A percentile compares a stretch with the other conserved stretches of the same genome.
Evolutionary conservation across 306 rosid genomes (phyloP).

Genomic region (Pyrus bretschneideri): DNA sequence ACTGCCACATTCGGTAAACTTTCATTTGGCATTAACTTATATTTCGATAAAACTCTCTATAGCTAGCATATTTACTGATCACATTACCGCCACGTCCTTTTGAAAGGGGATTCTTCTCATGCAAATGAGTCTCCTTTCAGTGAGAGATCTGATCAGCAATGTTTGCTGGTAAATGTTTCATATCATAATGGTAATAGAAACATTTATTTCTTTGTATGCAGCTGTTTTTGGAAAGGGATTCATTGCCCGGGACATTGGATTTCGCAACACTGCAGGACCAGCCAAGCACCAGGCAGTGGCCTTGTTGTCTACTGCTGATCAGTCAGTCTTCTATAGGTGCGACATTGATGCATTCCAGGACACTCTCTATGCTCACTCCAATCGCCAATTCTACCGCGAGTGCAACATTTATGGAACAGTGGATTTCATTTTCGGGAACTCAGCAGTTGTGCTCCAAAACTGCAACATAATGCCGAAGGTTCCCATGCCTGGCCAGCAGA

Average conservation of each 20-base stretch:
- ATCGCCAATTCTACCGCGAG: slow-evolving; percentile 65
- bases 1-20: slow-evolving; percentile 68
- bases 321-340: slow-evolving; percentile 56
- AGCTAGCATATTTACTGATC: background rate
- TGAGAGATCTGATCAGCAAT: background rate
- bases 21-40: no score
- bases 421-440: slow-evolving; percentile 75
- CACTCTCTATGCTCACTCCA: slow-evolving; percentile 49
- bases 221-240: slow-evolving; percentile 63
- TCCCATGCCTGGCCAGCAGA: slow-evolving; percentile 53
- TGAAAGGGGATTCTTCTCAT: background rate
- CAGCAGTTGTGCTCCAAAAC: slow-evolving; percentile 56
- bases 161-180: background rate
- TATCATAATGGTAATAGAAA: background rate
- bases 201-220: slow-evolving; percentile 6
- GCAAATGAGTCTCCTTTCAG: background rate
- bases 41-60: background rate
- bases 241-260: slow-evolving; percentile 60
- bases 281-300: slow-evolving; percentile 79
- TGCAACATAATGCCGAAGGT: slow-evolving; percentile 43
- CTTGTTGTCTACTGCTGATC: slow-evolving; percentile 52
- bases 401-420: slow-evolving; percentile 66
- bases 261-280: slow-evolving; percentile 62
- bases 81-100: background rate
- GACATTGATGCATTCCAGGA: slow-evolving; percentile 60